phyloP scores from a whole-genome alignment of 305 asterid genomes.

The Fraxinus paxiana region DNA sequence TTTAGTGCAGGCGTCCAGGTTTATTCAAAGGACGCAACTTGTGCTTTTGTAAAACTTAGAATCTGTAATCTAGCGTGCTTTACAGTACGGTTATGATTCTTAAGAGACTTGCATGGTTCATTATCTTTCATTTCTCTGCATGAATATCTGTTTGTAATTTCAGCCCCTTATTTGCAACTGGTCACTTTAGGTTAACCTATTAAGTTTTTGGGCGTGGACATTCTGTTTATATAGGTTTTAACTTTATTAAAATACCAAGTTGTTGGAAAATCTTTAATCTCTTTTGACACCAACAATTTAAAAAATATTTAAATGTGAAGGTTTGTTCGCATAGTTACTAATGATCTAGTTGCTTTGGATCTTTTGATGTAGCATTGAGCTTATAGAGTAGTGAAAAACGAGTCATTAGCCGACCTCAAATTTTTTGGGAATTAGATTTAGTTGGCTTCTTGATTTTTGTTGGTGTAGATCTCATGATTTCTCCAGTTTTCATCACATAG shows the following conservation, averaged over 20 bases:
- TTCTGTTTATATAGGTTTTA: not conserved
- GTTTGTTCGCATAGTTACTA: not conserved
- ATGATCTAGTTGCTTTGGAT: not conserved
- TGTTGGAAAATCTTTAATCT: not conserved
- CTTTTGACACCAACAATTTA: not conserved
- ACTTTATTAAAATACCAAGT: not conserved
- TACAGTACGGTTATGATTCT: not conserved
- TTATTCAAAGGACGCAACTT: not conserved
- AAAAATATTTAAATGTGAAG: not conserved
- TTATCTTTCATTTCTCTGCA: not conserved
- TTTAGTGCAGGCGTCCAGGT: not conserved
- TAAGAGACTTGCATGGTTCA: not conserved
- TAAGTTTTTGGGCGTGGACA: not conserved
- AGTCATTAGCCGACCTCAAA: not conserved
- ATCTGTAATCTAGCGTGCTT: not conserved
- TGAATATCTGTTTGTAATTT: not conserved
- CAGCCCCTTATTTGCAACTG: not conserved
- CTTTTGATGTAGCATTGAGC: not conserved
- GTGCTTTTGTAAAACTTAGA: not conserved
- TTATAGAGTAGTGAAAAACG: not conserved
- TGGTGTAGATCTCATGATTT: not conserved
- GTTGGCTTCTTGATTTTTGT: not conserved
- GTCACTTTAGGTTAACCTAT: not conserved
- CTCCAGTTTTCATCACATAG: not conserved
- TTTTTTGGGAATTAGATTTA: not conserved